Evolutionary conservation across 352 stramenopile species (phyloP).

Genomic region (Phytophthora crassamura): DNA sequence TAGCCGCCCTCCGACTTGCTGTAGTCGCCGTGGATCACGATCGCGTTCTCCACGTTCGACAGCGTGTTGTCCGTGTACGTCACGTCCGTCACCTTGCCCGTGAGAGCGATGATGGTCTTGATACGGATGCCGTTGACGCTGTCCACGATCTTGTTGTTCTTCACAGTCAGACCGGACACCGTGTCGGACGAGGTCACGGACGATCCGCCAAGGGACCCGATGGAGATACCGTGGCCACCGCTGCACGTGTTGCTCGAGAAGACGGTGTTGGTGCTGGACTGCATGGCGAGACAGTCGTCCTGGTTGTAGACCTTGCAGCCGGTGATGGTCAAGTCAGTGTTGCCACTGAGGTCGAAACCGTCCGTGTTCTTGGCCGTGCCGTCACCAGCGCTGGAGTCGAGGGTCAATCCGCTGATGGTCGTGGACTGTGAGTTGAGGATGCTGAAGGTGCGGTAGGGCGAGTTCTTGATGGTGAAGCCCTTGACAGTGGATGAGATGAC

Average conservation of each 20-base stretch:
- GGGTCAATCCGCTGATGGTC: too few species aligned
- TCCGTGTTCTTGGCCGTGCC: too few species aligned
- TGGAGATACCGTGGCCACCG: slow-evolving; percentile 31
- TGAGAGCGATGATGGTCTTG: slow-evolving; percentile 18
- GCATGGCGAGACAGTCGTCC: too few species aligned
- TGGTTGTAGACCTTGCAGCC: too few species aligned
- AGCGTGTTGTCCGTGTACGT: slow-evolving; percentile 27
- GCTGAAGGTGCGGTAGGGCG: too few species aligned
- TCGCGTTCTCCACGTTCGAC: slow-evolving; percentile 27
- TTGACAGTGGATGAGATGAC: slow-evolving; percentile 33
- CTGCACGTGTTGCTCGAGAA: slow-evolving; percentile 19
- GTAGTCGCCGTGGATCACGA: slow-evolving; percentile 36
- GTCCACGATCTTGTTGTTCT: slow-evolving; percentile 37
- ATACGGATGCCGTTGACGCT: slow-evolving; percentile 18
- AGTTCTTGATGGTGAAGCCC: slow-evolving; percentile 38
- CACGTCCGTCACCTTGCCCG: slow-evolving; percentile 19
- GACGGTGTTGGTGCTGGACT: slow-evolving; percentile 18
- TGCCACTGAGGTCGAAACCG: too few species aligned
- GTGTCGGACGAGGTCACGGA: slow-evolving; percentile 26
- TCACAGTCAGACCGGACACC: slow-evolving; percentile 18
- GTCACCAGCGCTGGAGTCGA: too few species aligned
- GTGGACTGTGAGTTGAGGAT: too few species aligned
- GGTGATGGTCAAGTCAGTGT: too few species aligned
- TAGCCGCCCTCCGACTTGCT: slow-evolving; percentile 20
- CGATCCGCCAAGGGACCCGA: slow-evolving; percentile 21